phyloP scores from a whole-genome alignment of 2,329 filamentous ascomycete genomes.

The Hypoxylon sp. region DNA sequence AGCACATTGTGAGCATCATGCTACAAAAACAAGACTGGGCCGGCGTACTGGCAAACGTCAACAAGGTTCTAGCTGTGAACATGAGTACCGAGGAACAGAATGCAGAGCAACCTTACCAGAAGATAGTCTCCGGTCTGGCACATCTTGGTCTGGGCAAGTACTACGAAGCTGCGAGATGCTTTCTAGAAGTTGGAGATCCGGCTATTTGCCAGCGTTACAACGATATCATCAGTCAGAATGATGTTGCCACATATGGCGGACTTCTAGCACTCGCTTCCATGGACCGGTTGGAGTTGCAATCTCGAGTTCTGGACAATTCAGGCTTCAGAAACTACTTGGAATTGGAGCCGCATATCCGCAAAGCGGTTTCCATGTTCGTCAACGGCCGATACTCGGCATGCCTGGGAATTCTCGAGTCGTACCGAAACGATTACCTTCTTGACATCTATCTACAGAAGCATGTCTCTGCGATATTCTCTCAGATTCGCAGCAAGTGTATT shows the following conservation, averaged over 20 bases:
- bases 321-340: constrained; percentile 90
- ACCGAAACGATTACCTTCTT: constrained; percentile 87
- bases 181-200: constrained; percentile 73
- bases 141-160: constrained; percentile 62
- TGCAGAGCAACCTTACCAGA: constrained; percentile 64
- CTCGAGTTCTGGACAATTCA: constrained; percentile 80
- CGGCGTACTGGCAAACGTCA: constrained; percentile 69
- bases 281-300: constrained; percentile 81
- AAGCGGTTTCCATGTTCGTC: constrained; percentile 89
- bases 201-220: constrained; percentile 69
- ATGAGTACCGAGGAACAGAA: constrained; percentile 62
- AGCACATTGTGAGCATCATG: constrained; percentile 81
- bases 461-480: constrained; percentile 75
- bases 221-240: constrained; percentile 83
- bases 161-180: constrained; percentile 75
- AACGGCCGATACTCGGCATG: constrained; percentile 90
- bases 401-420: constrained; percentile 83
- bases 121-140: constrained; percentile 65
- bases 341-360: constrained; percentile 92
- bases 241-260: constrained; percentile 91
- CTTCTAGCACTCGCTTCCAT: constrained; percentile 92
- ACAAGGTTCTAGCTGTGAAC: constrained; percentile 72
- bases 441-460: constrained; percentile 88
- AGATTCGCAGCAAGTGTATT: constrained; percentile 91
- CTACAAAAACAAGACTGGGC: constrained; percentile 84